Evolutionary conservation across 345 rosid species (phyloP).

Genomic region (Nasturtium officinale): DNA sequence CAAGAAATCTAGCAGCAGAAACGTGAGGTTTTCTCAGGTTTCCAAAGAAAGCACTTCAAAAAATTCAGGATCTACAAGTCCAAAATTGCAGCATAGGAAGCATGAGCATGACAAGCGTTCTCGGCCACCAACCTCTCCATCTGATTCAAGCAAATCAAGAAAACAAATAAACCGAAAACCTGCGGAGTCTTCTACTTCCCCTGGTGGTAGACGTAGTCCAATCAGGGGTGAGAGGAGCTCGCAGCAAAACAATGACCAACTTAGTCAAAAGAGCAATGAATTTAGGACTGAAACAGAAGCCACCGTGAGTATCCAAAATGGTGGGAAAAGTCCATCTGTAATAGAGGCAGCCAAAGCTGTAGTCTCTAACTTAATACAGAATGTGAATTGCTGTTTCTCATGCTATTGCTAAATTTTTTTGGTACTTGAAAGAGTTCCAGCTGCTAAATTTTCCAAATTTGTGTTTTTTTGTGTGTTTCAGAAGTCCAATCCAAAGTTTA

Average conservation of each 20-base stretch:
- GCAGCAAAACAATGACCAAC: slow-evolving; percentile 57
- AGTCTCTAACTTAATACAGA: slow-evolving; percentile 50
- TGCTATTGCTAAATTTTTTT: slow-evolving; percentile 21
- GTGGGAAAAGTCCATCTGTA: slow-evolving; percentile 49
- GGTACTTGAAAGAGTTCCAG: neutral
- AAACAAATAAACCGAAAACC: slow-evolving; percentile 51
- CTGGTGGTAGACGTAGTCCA: slow-evolving; percentile 57
- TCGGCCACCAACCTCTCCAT: slow-evolving; percentile 73
- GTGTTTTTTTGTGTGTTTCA: slow-evolving; percentile 25
- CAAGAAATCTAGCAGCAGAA: slow-evolving; percentile 54
- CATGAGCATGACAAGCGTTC: slow-evolving; percentile 62
- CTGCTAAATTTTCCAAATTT: neutral
- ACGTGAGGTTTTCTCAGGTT: slow-evolving; percentile 45
- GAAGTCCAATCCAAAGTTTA: slow-evolving; percentile 50
- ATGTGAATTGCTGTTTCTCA: slow-evolving; percentile 47
- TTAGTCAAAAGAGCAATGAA: slow-evolving; percentile 63
- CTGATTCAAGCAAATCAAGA: slow-evolving; percentile 61
- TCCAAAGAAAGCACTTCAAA: slow-evolving; percentile 56
- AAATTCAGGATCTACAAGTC: slow-evolving; percentile 63
- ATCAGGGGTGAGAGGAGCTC: slow-evolving; percentile 48
- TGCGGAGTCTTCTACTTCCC: slow-evolving; percentile 51
- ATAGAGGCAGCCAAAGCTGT: slow-evolving; percentile 38
- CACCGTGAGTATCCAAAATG: slow-evolving; percentile 38
- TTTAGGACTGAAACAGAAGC: slow-evolving; percentile 56
- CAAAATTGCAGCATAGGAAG: slow-evolving; percentile 71